Conservation (phyloP, 1,139 yeast species). For the Groenewaldozyma sp. region DNA sequence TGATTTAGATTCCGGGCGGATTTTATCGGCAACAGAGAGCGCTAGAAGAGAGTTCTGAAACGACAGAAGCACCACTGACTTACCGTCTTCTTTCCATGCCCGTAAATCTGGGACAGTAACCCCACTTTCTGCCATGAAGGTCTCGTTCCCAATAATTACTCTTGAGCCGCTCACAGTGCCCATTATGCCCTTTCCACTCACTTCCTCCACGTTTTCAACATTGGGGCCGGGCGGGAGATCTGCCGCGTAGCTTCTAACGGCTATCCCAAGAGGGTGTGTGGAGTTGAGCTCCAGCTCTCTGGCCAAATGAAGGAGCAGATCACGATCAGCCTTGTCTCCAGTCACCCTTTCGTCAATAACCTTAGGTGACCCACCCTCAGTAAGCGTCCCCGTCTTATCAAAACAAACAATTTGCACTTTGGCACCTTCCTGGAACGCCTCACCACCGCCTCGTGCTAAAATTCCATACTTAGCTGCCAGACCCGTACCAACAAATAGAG, state of each 20-base stretch:
- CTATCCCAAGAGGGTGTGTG: constrained; percentile 59
- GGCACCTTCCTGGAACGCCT: constrained; percentile 72
- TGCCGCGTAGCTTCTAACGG: constrained; percentile 42
- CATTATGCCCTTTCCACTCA: constrained; percentile 51
- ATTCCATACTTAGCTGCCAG: constrained; percentile 76
- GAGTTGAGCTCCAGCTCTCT: constrained; percentile 58
- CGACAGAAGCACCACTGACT: constrained; percentile 47
- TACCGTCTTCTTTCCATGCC: constrained; percentile 54
- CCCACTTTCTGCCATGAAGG: constrained; percentile 38
- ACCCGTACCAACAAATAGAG: constrained; percentile 84
- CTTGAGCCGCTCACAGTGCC: constrained; percentile 33
- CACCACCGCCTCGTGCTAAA: constrained; percentile 72
- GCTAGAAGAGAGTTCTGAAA: constrained; percentile 37
- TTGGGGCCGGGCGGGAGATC: constrained; percentile 28
- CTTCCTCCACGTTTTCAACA: constrained; percentile 41
- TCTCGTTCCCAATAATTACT: constrained; percentile 60
- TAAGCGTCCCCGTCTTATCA: constrained; percentile 74
- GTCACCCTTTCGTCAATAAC: constrained; percentile 42
- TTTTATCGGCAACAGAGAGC: constrained; percentile 55
- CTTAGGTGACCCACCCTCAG: constrained; percentile 49
- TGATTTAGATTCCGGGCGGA: constrained; percentile 50
- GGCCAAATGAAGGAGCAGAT: constrained; percentile 37
- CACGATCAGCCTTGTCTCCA: constrained; percentile 14
- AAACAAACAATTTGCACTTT: constrained; percentile 56
- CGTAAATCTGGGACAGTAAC: constrained; percentile 23